Base-by-base conservation (phyloP, 495 filamentous ascomycete species). In the Podospora tetraspora region DNA sequence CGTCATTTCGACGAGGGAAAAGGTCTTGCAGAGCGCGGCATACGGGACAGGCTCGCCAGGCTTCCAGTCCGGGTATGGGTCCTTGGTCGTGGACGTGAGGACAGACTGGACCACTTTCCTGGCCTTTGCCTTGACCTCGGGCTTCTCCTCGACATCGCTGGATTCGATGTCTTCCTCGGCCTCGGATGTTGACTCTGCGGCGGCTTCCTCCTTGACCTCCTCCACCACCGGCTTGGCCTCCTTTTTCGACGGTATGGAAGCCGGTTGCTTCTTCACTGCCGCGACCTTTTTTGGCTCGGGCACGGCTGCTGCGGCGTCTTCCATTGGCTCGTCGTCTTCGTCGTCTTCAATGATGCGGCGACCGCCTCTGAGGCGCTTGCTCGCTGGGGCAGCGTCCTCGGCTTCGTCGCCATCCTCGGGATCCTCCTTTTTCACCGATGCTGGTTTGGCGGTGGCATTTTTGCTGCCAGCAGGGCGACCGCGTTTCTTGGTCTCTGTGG, bases 11-110 rank as follows among this genome's bases (percentile, higher is more conserved):
- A 97, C 87, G 27, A 96, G 84, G 19, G 92, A 96, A 75, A 99
- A 98, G 0, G 95, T 97, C 8, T 88, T 92, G 75, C 95, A 97
- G 24, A 99, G 84, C 43, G 96, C 95, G 29, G 94, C 96, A 71
- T 98, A 99, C 12, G 95, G 95, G 0, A 97, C 92, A 29, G 94
- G 92, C 57, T 91, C 87, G 34, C 93, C 93, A 22, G 89, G 78
- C 74, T 92, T 89, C 95, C 95, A 99, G 77, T 99, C 94, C 6
- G 93, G 93, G 79, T 94, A 98, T 59, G 91, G 91, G 76, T 96
- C 91, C 68, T 92, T 90, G 12, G 79, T 79, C 29, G 81, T 81
- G 64, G 80, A 84, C 23, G 83, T 85, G 59, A 97, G 78, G 5
- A 88, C 90, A 3, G 88, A 87, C 72, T 97, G 94, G n/a, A 95